Conservation (phyloP, 495 filamentous ascomycete genomes). For the Neurospora tetrasperma region DNA sequence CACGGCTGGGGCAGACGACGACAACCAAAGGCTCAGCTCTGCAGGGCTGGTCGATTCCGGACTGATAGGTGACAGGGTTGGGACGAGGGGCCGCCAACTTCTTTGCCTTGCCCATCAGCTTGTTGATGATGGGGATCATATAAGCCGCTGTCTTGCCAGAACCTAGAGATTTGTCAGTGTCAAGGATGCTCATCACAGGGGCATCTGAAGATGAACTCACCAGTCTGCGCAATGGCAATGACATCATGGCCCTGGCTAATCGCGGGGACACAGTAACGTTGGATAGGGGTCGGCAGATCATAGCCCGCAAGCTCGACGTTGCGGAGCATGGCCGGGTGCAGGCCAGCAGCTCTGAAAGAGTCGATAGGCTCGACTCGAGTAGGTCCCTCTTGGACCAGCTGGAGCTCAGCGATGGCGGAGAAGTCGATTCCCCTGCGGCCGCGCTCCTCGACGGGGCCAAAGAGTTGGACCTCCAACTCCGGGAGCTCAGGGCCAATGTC, state of each 20-base stretch:
- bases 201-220: conserved; percentile 39
- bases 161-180: conserved; percentile 39
- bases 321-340: conserved; percentile 73
- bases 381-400: conserved; percentile 50
- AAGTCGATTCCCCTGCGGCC: conserved; percentile 35
- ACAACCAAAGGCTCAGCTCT: conserved; percentile 79
- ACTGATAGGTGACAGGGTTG: conserved; percentile 30
- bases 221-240: conserved; percentile 84
- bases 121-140: conserved; percentile 77
- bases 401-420: conserved; percentile 44
- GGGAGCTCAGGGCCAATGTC: conserved; percentile 65
- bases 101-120: conserved; percentile 88
- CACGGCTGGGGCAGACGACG: conserved; percentile 76
- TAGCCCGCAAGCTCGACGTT: conserved; percentile 64
- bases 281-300: conserved; percentile 68
- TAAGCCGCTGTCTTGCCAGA: conserved; percentile 95
- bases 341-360: conserved; percentile 63
- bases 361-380: conserved; percentile 42
- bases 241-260: conserved; percentile 64
- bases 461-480: conserved; percentile 64
- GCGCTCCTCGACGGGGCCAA: conserved; percentile 39
- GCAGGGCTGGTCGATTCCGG: conserved; percentile 37
- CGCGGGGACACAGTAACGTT: conserved; percentile 71
- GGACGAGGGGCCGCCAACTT: conserved; percentile 71
- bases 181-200: background rate